Base-by-base conservation (phyloP, 495 filamentous ascomycete genomes). In the Daldinia decipiens region DNA sequence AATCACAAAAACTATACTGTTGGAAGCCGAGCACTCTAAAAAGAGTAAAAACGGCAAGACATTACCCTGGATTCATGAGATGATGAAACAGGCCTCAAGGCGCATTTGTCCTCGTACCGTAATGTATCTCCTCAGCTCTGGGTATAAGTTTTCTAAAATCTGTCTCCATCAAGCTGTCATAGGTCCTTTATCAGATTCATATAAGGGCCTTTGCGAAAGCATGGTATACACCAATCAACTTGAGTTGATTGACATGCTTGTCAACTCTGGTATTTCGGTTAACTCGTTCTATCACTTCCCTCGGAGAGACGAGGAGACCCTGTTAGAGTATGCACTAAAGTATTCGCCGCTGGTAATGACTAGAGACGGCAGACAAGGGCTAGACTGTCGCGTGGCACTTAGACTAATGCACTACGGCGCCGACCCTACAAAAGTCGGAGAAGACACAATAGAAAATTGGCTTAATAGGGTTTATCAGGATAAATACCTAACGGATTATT, bases 401-500 rank as follows among this genome's bases (percentile, higher is more conserved):
- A 59, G 59, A 19, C 54, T 69, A 5, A 0, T 69, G 9, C 29
- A 59, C 45, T 45, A 59, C 8, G 67, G 67, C 5, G 67, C 67
- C 9, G 60, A 54, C 34, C 15, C 17, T 2, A 24, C 19, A 47
- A 8, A 24, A 21, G 19, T 47, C 19, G 5, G 43, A 4, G 17
- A 47, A 11, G 0, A 4, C 1, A 4, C 0, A 21, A 1, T 47
- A 5, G 1, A 47, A 1, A 0, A 0, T 0, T 47, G 43, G 43
- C 8, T 47, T 47, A 1, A 4, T 4, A 4, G 0, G 7, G 8
- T 19, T 9, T 47, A 47, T 47, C 0, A 13, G 0, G 43, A 47
- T 11, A 1, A 24, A 9, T 12, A 24, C 17, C 43, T 47, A 24
- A 47, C 6, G 43, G 26, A 53, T n/a, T 53, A 27, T 53, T 53